Conservation (phyloP, 352 stramenopile genomes). For the Globisporangium alternatum region DNA sequence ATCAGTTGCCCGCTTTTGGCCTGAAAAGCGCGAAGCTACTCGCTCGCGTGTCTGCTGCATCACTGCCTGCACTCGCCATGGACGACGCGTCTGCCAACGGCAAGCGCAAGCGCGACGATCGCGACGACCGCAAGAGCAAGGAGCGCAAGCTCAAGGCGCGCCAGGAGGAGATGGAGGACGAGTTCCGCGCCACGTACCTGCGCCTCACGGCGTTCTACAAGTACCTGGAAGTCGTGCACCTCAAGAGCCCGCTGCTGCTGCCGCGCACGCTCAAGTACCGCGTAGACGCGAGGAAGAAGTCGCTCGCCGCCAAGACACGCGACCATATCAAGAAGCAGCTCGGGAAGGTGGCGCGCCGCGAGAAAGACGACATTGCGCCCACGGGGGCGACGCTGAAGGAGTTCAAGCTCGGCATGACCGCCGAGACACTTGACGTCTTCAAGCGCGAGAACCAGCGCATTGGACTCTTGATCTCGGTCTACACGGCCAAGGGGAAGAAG, state of each 20-base stretch:
- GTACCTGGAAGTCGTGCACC: slow-evolving; percentile 69
- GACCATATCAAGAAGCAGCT: not conserved
- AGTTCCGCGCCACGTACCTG: slow-evolving; percentile 81
- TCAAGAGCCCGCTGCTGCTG: slow-evolving; percentile 71
- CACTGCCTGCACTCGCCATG: slow-evolving; percentile 7
- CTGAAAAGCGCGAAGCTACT: slow-evolving; percentile 6
- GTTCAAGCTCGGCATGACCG: slow-evolving; percentile 69
- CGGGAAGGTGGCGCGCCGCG: not conserved
- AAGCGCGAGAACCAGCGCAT: slow-evolving; percentile 50
- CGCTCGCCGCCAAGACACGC: slow-evolving; percentile 4
- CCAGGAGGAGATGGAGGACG: slow-evolving; percentile 74
- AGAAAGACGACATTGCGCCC: slow-evolving; percentile 20
- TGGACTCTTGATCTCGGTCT: slow-evolving; percentile 56
- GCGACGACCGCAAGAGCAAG: slow-evolving; percentile 34
- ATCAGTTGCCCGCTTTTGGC: slow-evolving; percentile 5
- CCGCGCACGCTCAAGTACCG: slow-evolving; percentile 79
- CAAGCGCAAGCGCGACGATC: slow-evolving; percentile 71
- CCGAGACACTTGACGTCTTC: slow-evolving; percentile 60
- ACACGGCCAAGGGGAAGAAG: slow-evolving; percentile 33
- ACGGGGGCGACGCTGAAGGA: slow-evolving; percentile 37
- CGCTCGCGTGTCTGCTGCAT: not conserved
- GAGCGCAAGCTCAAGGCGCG: slow-evolving; percentile 47
- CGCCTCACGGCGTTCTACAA: slow-evolving; percentile 81
- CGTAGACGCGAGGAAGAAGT: slow-evolving; percentile 24
- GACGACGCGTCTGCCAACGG: slow-evolving; percentile 23